Base-by-base conservation (phyloP, 305 asterid genomes). In the Salvia sclarea region DNA sequence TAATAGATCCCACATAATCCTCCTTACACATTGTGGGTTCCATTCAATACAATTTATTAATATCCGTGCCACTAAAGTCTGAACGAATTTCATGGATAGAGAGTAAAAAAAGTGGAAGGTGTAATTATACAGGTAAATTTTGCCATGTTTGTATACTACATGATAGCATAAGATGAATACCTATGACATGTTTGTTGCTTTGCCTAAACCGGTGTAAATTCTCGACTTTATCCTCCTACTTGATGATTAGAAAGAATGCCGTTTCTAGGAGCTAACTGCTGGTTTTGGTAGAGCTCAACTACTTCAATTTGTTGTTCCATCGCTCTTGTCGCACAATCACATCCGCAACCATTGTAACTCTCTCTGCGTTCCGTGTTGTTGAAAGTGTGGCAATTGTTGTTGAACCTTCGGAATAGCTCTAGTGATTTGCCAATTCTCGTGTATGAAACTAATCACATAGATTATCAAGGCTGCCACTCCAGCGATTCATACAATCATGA, bases 401-500 rank as follows among this genome's bases (percentile, higher is more conserved):
- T 52, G 74, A 80, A 78, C 41, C 33, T 60, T 12, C 16, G 59
- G 2, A 52, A 10, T 28, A 80, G n/a, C 62, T 72, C 60, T 13
- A 35, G n/a, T 13, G 44, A 24, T 69, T 78, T 83, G 21, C 81
- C 84, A 25, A 6, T 76, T 64, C 5, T 80, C 44, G 20, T 7
- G 43, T 28, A 80, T 44, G 68, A 80, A 76, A 55, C 5, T 52
- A 24, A 44, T 14, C 13, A 64, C 52, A 25, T 71, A 72, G 24
- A 76, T 55, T 55, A 66, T 31, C 5, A 83, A 41, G 45, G 79
- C 82, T 22, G 25, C 7, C 17, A 55, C 31, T 6, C 70, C 80
- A n/a, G 69, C 74, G 2, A 78, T 37, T 38, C 79, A 82, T 6
- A 72, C 74, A 0, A 81, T 67, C 41, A 58, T 6, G 53, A 81